Base-by-base conservation (phyloP, 306 rosid species). In the Gillenia trifoliata region DNA sequence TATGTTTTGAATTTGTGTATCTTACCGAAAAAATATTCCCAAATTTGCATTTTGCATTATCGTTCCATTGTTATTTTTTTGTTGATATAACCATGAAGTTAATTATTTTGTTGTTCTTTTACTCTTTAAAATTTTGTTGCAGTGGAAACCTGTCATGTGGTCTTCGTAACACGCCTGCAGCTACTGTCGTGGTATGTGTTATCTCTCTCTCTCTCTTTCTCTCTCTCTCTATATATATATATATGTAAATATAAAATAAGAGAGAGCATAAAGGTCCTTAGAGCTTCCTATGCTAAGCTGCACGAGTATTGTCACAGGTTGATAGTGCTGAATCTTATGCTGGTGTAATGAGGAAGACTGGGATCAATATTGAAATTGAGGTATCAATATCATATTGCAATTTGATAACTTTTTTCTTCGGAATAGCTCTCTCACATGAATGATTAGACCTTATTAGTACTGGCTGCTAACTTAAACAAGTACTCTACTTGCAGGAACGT, bases 141-240 rank as follows among this genome's bases (percentile, higher is more conserved):
- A 93, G 98, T 86, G 98, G 98, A 76, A 87, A 89, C 82, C 56
- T 80, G 79, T 88, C 97, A 38, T 81, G 71, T 75, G 98, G 96
- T 76, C 97, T 93, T 71, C 92, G 96, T 49, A 93, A 87, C 85
- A 86, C 97, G 62, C 77, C 84, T 66, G 86, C 97, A 26, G 91
- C 96, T 33, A 45, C 84, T 66, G 45, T 89, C 72, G 68, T 78
- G 92, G 98, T 93, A 84, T 77, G 68, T 83, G 73, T 22, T 74
- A 0, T 38, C 41, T 38, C 41, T 36, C 40, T 36, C 40, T 34
- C 38, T 34, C 38, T 33, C 36, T 33, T 7, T 34, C 38, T 34
- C 38, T 34, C 41, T 36, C 41, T 38, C 41, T 38, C 10, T 8
- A 38, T 33, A 33, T 38, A 9, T 8, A 38, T 8, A 38, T 36